Base-by-base conservation (phyloP, 129 eudicot genomes). In the Flaveria bidentis region DNA sequence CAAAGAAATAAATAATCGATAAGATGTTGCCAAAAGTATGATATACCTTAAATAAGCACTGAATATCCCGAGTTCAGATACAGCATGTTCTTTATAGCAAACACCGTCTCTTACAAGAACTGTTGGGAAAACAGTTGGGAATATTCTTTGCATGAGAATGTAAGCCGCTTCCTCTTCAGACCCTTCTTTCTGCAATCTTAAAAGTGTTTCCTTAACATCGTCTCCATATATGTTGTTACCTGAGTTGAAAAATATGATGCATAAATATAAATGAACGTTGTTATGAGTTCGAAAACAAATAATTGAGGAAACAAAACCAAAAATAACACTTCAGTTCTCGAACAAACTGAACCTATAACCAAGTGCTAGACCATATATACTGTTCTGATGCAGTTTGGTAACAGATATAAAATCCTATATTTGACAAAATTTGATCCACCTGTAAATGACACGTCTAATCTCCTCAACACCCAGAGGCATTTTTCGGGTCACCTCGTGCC, bases 221-320 rank as follows among this genome's bases (percentile, higher is more conserved):
- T 93, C 86, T 64, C 97, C 98, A 52, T 93, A 93, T 28, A 93
- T 91, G 77, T 93, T 93, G 88, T 93, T 93, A 61, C 98, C 98
- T 93, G 69, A 36, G 52, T 65, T 47, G 69, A 63, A 63, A 63
- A 30, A 14, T 63, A 30, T 30, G 16, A 9, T 2, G 23, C 13
- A 58, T 6, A 25, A 61, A 25, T 22, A 4, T 60, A 60, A 17
- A 58, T 3, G 17, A 76, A 15, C 1, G 9, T 46, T 46, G 22
- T 36, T 36, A 5, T 36, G 41, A 58, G 64, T 58, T 22, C 25
- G 33, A 22, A 20, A 58, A 58, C 2, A 9, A 22, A 20, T 22
- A 58, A 10, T 9, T 15, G 16, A 9, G 36, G 65, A 58, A 58
- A 58, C 4, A 26, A 12, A 22, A 25, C 15, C 17, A 50, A n/a